These are phyloP conservation scores for Eimeria sp. DNA, from an alignment of 169 alveolate genomes.

Conservation along the genomic window DNA sequence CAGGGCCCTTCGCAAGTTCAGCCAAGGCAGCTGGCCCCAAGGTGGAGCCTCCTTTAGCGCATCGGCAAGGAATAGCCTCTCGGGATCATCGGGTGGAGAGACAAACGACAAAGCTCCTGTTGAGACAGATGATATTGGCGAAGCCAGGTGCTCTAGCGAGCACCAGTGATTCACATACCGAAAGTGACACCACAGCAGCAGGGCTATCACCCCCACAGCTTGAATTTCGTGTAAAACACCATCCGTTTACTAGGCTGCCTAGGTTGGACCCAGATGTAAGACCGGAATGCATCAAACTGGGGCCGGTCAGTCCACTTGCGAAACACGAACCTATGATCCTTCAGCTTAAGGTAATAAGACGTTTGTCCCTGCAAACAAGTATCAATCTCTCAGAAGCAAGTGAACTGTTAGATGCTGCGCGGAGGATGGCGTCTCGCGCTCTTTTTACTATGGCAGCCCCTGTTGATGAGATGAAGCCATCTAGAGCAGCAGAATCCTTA, in stretches of 20 bases:
- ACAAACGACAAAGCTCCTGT: background rate
- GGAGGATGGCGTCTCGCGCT: background rate
- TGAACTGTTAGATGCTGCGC: background rate
- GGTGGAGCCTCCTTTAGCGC: background rate
- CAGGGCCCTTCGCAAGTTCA: background rate
- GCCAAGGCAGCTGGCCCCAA: background rate
- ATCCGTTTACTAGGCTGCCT: background rate
- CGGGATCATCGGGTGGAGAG: background rate
- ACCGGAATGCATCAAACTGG: background rate
- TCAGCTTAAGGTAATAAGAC: background rate
- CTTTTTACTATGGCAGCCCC: background rate
- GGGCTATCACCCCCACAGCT: background rate
- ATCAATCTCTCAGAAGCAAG: background rate
- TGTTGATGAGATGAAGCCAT: background rate
- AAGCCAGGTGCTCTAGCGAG: background rate
- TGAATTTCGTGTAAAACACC: background rate
- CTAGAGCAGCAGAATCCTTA: slow-evolving; percentile 4
- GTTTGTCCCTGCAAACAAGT: background rate
- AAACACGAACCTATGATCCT: background rate
- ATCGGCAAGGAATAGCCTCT: background rate
- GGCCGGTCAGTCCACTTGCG: background rate
- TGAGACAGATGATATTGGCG: background rate
- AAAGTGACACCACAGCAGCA: background rate
- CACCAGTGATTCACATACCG: background rate
- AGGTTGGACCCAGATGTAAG: background rate